Conservation (phyloP, 345 rosid genomes). For the Populus euphratica region DNA sequence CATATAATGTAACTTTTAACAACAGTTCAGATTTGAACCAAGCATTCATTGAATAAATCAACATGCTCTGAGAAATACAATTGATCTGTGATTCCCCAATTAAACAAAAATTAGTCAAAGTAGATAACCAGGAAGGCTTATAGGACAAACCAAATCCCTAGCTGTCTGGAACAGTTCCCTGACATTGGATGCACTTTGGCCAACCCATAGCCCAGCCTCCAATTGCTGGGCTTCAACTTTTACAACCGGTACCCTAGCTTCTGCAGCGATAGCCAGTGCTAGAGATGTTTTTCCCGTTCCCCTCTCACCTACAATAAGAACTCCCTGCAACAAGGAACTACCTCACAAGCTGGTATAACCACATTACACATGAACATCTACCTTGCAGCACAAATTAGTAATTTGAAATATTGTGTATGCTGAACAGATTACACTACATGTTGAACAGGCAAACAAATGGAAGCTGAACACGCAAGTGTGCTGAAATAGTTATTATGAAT, state of each 20-base stretch:
- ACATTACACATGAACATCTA: not conserved
- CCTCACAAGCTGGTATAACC: slow-evolving; percentile 5
- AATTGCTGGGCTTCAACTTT: slow-evolving; percentile 79
- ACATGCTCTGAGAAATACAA: not conserved
- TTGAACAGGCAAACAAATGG: not conserved
- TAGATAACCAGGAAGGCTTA: slow-evolving; percentile 19
- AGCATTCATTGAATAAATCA: not conserved
- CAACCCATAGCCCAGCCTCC: slow-evolving; percentile 98
- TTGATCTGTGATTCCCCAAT: not conserved
- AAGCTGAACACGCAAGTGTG: not conserved
- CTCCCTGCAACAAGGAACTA: slow-evolving; percentile 61
- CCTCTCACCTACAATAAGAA: slow-evolving; percentile 94
- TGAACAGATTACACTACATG: slow-evolving; percentile 12
- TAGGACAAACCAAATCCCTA: slow-evolving; percentile 71
- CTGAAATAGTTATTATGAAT: not conserved
- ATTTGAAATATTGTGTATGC: not conserved
- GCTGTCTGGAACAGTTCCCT: slow-evolving; percentile 97
- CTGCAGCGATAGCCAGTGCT: slow-evolving; percentile 92
- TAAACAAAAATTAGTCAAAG: not conserved
- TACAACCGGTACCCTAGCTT: slow-evolving; percentile 94
- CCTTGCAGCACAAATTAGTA: not conserved
- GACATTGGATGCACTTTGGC: slow-evolving; percentile 95
- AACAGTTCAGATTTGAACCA: not conserved
- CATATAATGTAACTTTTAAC: not conserved
- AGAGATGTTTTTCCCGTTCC: slow-evolving; percentile 94